phyloP scores from a whole-genome alignment of 2,329 filamentous ascomycete species.

The Aspergillus pseudoterreus region DNA sequence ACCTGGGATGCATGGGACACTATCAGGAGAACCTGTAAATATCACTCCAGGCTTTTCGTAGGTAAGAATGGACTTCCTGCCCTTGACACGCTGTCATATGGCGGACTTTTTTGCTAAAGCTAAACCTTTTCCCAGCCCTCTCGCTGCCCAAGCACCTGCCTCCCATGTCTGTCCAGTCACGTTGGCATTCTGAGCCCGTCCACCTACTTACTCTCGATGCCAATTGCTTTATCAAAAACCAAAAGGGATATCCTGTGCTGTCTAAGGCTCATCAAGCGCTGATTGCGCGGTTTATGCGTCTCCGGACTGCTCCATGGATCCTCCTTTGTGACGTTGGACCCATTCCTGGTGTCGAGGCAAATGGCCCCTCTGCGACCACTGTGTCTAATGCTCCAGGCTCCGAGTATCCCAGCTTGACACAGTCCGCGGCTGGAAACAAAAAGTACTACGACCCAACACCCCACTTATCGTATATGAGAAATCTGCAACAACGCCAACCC shows the following conservation, averaged over 20 bases:
- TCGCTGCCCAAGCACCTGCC: conserved; percentile 59
- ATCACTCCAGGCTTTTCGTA: conserved; percentile 74
- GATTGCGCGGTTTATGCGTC: conserved; percentile 55
- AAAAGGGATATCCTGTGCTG: conserved; percentile 57
- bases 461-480: conserved; percentile 76
- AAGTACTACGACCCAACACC: conserved; percentile 56
- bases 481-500: conserved; percentile 79
- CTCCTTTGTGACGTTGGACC: conserved; percentile 57
- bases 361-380: conserved; percentile 16
- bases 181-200: conserved; percentile 63
- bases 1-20: conserved; percentile 94
- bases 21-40: conserved; percentile 80
- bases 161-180: conserved; percentile 51
- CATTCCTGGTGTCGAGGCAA: conserved; percentile 45
- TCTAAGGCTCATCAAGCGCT: conserved; percentile 56
- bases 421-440: conserved; percentile 54
- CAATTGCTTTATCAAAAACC: conserved; percentile 55
- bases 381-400: conserved; percentile 20
- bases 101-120: conserved; percentile 12
- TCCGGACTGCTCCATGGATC: conserved; percentile 58
- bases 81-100: background rate
- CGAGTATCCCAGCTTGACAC: conserved; percentile 66
- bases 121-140: conserved; percentile 44
- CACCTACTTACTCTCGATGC: conserved; percentile 53
- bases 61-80: conserved; percentile 57